phyloP scores from a whole-genome alignment of 129 eudicot genomes.

The Lonicera japonica region DNA sequence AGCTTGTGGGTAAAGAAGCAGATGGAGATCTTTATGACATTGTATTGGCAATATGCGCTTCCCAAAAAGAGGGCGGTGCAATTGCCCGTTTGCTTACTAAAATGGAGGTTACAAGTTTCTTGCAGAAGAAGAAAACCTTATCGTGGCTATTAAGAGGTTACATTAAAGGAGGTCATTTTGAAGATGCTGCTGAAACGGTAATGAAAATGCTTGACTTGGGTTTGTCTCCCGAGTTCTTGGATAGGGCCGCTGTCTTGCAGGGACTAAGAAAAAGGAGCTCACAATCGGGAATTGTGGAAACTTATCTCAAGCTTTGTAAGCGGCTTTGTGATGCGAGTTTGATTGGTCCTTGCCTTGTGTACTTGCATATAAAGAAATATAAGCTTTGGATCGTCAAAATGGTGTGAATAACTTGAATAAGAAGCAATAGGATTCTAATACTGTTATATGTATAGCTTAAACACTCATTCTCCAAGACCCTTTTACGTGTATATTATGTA shows the following conservation, averaged over 20 bases:
- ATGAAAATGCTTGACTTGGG: conserved; percentile 77
- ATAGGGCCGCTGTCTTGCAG: conserved; percentile 74
- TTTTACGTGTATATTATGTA: conserved; percentile 21
- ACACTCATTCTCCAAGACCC: not conserved
- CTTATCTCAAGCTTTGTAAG: conserved; percentile 65
- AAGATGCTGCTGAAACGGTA: conserved; percentile 71
- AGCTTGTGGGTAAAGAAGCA: conserved; percentile 57
- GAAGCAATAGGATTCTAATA: not conserved
- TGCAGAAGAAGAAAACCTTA: conserved; percentile 56
- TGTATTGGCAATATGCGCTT: conserved; percentile 89
- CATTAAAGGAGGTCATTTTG: conserved; percentile 71
- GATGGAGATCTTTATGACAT: conserved; percentile 68
- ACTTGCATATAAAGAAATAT: conserved; percentile 58
- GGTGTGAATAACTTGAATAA: conserved; percentile 27
- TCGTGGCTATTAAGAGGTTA: conserved; percentile 90
- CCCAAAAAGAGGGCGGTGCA: conserved; percentile 51
- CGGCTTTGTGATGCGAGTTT: conserved; percentile 66
- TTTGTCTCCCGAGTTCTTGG: conserved; percentile 57
- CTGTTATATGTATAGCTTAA: not conserved
- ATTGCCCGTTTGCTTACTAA: conserved; percentile 63
- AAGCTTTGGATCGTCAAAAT: conserved; percentile 79
- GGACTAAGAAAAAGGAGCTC: conserved; percentile 63
- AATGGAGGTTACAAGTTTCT: conserved; percentile 47
- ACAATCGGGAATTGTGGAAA: conserved; percentile 50
- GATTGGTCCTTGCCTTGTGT: conserved; percentile 72